Evolutionary conservation across 2,329 filamentous ascomycete genomes (phyloP).

Genomic region (Lachnellula subtilissima): DNA sequence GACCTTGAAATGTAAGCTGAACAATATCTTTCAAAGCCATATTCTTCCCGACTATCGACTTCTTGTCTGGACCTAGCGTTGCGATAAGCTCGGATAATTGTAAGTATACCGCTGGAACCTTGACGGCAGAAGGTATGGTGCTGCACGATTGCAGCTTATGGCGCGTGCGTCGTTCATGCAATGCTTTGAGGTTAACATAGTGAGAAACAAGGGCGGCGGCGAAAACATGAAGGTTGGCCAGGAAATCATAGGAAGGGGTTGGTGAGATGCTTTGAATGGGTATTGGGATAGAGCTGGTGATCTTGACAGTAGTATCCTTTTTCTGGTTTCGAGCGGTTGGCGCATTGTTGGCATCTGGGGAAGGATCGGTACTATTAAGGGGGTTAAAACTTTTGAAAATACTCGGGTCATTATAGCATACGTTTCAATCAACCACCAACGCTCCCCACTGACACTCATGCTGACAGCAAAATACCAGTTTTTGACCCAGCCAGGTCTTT

Average conservation of each 20-base stretch:
- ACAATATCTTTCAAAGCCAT: conserved; percentile 43
- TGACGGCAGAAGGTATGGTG: conserved; percentile 22
- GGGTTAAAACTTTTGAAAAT: conserved; percentile 17
- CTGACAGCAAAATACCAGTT: conserved; percentile 70
- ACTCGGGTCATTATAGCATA: conserved; percentile 27
- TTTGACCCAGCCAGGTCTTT: conserved; percentile 63
- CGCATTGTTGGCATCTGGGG: conserved; percentile 1
- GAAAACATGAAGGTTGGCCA: conserved; percentile 33
- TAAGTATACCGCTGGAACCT: conserved; percentile 27
- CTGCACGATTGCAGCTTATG: conserved; percentile 27
- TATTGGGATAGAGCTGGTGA: conserved; percentile 22
- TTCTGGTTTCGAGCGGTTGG: conserved; percentile 9
- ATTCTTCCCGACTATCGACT: conserved; percentile 1
- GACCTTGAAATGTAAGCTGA: conserved; percentile 48
- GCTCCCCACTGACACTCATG: conserved; percentile 67
- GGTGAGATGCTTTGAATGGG: conserved; percentile 26
- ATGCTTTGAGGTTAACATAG: conserved; percentile 33
- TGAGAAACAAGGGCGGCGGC: conserved; percentile 35
- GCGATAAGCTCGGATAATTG: conserved; percentile 26
- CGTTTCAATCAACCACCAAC: conserved; percentile 72
- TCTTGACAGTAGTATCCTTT: conserved; percentile 12
- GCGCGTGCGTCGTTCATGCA: conserved; percentile 25
- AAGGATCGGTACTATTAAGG: conserved; percentile 11
- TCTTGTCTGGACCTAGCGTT: conserved; percentile 13
- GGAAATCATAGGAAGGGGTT: conserved; percentile 29